These are phyloP conservation scores for Vigna unguiculata DNA, from an alignment of 306 rosid genomes.

Conservation along the genomic window DNA sequence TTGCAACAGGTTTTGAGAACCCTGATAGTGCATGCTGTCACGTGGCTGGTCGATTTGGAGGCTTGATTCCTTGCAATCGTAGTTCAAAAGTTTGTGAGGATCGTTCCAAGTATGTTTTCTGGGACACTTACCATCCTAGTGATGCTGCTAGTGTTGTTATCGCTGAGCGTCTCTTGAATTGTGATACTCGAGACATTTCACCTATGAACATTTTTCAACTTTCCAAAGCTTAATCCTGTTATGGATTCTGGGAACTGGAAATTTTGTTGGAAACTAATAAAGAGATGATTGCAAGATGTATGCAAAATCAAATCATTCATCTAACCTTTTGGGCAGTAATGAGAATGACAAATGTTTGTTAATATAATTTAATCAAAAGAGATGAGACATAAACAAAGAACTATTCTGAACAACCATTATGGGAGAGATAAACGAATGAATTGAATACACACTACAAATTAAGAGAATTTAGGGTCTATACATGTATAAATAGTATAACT, in stretches of 20 bases:
- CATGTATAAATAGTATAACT: too few species aligned
- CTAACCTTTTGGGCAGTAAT: too few species aligned
- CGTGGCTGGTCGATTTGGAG: slow-evolving; percentile 67
- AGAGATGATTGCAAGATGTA: too few species aligned
- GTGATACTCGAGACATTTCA: slow-evolving; percentile 54
- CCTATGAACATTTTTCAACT: slow-evolving; percentile 65
- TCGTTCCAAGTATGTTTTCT: slow-evolving; percentile 68
- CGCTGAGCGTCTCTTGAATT: slow-evolving; percentile 59
- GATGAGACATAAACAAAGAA: too few species aligned
- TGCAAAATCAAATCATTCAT: too few species aligned
- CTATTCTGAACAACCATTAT: too few species aligned
- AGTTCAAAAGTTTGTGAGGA: slow-evolving; percentile 62
- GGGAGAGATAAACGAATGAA: too few species aligned
- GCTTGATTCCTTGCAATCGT: slow-evolving; percentile 63
- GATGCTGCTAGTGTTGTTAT: slow-evolving; percentile 64
- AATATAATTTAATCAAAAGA: too few species aligned
- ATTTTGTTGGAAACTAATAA: not conserved
- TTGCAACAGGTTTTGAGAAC: slow-evolving; percentile 64
- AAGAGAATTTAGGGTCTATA: too few species aligned
- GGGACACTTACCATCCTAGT: slow-evolving; percentile 78
- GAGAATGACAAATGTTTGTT: too few species aligned
- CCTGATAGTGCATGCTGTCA: slow-evolving; percentile 66
- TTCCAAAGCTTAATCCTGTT: slow-evolving; percentile 39
- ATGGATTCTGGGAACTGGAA: not conserved
- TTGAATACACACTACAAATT: too few species aligned